Evolutionary conservation across 2,329 filamentous ascomycete genomes (phyloP), one percentile per base, ranked within the genome.

Genomic region (Xylaria sp.): DNA sequence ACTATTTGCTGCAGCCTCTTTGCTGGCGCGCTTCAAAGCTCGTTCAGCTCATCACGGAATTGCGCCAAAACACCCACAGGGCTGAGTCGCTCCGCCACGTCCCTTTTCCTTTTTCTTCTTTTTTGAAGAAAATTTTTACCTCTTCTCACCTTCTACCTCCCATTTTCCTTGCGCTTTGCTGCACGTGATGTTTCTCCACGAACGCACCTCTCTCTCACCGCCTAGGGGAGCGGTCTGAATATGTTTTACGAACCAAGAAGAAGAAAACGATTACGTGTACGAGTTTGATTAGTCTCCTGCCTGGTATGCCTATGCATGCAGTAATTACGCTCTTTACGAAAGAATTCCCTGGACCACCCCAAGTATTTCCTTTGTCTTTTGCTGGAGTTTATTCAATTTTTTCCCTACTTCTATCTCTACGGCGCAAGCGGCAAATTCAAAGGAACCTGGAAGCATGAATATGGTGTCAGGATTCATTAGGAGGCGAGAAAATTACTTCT

Each of bases 151-250:
- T n/a, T 21, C 15, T 23, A 21, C 8, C 8, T 49, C 11, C 35
- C 2, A 1, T 15, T 43, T 12, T 19, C 14, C 38, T 57, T 37
- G 52, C 43, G 53, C 57, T 50, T 50, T 53, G 38, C 21, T 42
- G 63, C 45, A 60, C 49, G 55, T 60, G 51, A 65, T 53, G 55
- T 53, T 63, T 57, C 49, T 45, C 50, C 42, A 64, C 35, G 62
- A 61, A 15, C n/a, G 23, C 5, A 31, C 15, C 2, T 4, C 12
- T 49, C 40, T 25, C 17, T 42, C 43, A 28, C 37, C 43, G 50
- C 17, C 15, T 28, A 23, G 14, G n/a, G 50, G 19, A 40, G 50
- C 21, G 53, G 57, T 31, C 57, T 11, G 23, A 33, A 53, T 40
- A 1, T 37, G 31, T 60, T 50, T 51, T 40, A 61, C 11, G 57